These are phyloP conservation scores for Geotrichum citri-aurantii DNA, from an alignment of 1,139 yeast genomes.

Conservation along the genomic window DNA sequence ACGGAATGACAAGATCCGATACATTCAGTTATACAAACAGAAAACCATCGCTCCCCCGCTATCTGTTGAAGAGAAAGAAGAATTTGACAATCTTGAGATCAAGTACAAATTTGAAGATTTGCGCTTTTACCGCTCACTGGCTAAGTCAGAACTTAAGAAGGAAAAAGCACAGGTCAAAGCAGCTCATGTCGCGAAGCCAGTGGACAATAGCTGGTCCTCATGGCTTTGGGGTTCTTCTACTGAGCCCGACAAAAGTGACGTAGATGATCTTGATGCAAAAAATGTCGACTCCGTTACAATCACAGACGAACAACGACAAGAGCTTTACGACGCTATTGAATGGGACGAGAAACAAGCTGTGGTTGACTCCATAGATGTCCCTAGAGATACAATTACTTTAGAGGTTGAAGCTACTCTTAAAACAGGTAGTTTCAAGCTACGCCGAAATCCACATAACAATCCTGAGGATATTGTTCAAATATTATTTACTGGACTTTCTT, in stretches of 20 bases:
- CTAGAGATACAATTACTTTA: conserved; percentile 64
- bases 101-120: conserved; percentile 70
- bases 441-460: conserved; percentile 33
- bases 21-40: conserved; percentile 65
- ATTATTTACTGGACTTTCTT: conserved; percentile 74
- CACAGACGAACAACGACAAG: conserved; percentile 49
- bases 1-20: conserved; percentile 64
- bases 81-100: conserved; percentile 51
- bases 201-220: conserved; percentile 30
- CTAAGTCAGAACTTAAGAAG: conserved; percentile 59
- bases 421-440: conserved; percentile 71
- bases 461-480: conserved; percentile 60
- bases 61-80: conserved; percentile 37
- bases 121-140: conserved; percentile 75
- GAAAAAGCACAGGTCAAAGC: conserved; percentile 38
- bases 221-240: conserved; percentile 37
- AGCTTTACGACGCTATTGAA: conserved; percentile 88
- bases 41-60: conserved; percentile 27
- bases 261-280: conserved; percentile 24
- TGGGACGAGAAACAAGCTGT: conserved; percentile 65
- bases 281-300: conserved; percentile 30
- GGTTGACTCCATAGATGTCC: conserved; percentile 54
- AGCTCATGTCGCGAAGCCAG: conserved; percentile 8
- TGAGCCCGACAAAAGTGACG: conserved; percentile 12
- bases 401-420: conserved; percentile 64